Evolutionary conservation across 2,329 filamentous ascomycete genomes (phyloP).

Genomic region (Fusarium tupiense): DNA sequence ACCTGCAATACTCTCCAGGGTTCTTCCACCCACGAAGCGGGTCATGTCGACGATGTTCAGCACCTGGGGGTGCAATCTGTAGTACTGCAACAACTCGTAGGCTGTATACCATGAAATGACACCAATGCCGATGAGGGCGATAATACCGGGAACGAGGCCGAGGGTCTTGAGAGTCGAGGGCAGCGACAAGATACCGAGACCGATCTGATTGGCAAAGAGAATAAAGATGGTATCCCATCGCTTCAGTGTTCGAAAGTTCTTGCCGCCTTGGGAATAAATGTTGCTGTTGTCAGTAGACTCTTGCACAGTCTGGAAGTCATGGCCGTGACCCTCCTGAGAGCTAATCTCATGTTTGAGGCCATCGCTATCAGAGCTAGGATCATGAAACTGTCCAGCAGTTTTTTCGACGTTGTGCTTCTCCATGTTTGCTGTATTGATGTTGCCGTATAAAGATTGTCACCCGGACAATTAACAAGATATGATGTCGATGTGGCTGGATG

Average conservation of each 20-base stretch:
- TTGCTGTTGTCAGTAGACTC: constrained; percentile 33
- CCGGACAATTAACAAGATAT: neutral
- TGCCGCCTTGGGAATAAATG: constrained; percentile 37
- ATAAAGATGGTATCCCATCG: constrained; percentile 40
- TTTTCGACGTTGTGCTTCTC: constrained; percentile 6
- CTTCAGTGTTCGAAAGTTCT: constrained; percentile 38
- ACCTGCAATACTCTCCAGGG: constrained; percentile 15
- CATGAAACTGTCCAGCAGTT: constrained; percentile 12
- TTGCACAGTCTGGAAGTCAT: constrained; percentile 26
- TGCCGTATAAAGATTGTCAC: neutral
- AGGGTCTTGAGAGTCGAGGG: constrained; percentile 74
- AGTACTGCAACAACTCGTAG: constrained; percentile 66
- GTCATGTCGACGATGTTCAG: constrained; percentile 75
- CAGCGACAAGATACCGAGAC: constrained; percentile 66
- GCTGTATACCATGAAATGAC: constrained; percentile 71
- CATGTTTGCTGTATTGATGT: neutral
- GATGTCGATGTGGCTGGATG: neutral
- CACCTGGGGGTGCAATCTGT: constrained; percentile 71
- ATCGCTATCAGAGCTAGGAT: constrained; percentile 28
- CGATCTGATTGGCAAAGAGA: constrained; percentile 41
- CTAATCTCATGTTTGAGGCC: constrained; percentile 14
- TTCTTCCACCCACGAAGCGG: constrained; percentile 55
- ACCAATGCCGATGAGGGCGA: constrained; percentile 70
- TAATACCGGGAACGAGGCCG: constrained; percentile 72
- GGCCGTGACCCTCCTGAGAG: constrained; percentile 9